Base-by-base conservation (phyloP, 2,329 filamentous ascomycete species). In the Nemania bipapillata region DNA sequence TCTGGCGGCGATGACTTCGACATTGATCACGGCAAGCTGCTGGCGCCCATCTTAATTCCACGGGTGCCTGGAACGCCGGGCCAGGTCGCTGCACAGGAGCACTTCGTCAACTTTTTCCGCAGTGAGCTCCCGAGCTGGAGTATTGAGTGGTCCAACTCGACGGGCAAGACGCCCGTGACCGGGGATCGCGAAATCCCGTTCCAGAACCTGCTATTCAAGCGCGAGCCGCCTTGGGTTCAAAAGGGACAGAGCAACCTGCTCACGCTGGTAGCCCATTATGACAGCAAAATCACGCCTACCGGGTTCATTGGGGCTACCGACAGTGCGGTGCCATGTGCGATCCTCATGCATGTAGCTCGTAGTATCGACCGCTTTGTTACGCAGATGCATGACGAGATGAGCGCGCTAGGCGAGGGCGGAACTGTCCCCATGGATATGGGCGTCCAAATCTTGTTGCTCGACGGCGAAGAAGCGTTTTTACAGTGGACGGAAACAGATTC, bases 291-390 rank as follows among this genome's bases (percentile, higher is more conserved):
- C 54, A 83, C 83, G 17, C 92, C 92, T 0, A 78, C 87, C 57
- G 92, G 91, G 0, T 96, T 96, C 76, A 91, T 96, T 57, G 93
- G 93, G 1, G 93, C 93, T 0, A 95, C 89, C 15, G 93, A 97
- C 77, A 93, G 91, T 72, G 93, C 93, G 0, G 93, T 89, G 9
- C 92, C 93, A 20, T 96, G 92, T 78, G 93, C 93, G 0, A 93
- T 96, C 83, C 84, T 97, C 67, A 86, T 96, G 87, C 91, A 95
- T 79, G 87, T 90, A 11, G 91, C 92, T 68, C 84, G 89, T 69
- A 89, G 85, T 68, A 85, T 96, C 28, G 92, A 96, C 76, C 83
- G 81, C 8, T 91, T 90, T 12, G 78, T 96, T 77, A 91, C 89
- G 7, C 86, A 86, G 78, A 94, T 93, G 83, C 93, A 93, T 88